Percentiles rank a stretch among this genome's conserved stretches.
phyloP scores from a whole-genome alignment of 257 asterid genomes.

The Lavandula angustifolia region DNA sequence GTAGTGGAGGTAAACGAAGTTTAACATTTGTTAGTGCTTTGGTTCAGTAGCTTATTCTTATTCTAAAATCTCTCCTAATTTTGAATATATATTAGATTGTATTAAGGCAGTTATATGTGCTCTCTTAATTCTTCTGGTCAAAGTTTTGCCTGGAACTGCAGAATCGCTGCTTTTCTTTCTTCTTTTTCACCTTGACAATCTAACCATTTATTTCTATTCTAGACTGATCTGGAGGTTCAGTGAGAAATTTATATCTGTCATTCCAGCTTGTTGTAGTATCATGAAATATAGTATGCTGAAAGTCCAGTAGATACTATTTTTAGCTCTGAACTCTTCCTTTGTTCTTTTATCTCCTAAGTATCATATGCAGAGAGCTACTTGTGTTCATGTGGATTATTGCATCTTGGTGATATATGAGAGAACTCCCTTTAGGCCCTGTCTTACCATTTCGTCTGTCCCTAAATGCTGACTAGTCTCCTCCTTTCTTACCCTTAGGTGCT shows the following conservation, averaged over 20 bases:
- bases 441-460: slow-evolving; percentile 15
- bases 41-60: slow-evolving; percentile 26
- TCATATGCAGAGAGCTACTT: slow-evolving; percentile 6
- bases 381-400: slow-evolving; percentile 17
- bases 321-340: background rate
- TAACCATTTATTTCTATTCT: background rate
- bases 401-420: slow-evolving; percentile 7
- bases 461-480: slow-evolving; percentile 13
- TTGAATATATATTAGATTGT: background rate
- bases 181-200: slow-evolving; percentile 2
- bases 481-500: slow-evolving; percentile 16
- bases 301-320: background rate
- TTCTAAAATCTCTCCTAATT: slow-evolving; percentile 15
- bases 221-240: slow-evolving; percentile 16
- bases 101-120: slow-evolving; percentile 1
- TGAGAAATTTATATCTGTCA: slow-evolving; percentile 11
- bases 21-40: slow-evolving; percentile 25
- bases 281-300: slow-evolving; percentile 15
- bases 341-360: slow-evolving; percentile 1
- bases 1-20: slow-evolving; percentile 75
- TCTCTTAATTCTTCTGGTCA: slow-evolving; percentile 21
- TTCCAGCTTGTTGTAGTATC: slow-evolving; percentile 10
- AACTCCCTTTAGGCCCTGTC: slow-evolving; percentile 17
- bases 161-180: slow-evolving; percentile 26
- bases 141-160: slow-evolving; percentile 4